These are phyloP conservation scores for Leccinum solheimii DNA, from an alignment of 1,284 basidiomycete genomes.

Conservation along the genomic window DNA sequence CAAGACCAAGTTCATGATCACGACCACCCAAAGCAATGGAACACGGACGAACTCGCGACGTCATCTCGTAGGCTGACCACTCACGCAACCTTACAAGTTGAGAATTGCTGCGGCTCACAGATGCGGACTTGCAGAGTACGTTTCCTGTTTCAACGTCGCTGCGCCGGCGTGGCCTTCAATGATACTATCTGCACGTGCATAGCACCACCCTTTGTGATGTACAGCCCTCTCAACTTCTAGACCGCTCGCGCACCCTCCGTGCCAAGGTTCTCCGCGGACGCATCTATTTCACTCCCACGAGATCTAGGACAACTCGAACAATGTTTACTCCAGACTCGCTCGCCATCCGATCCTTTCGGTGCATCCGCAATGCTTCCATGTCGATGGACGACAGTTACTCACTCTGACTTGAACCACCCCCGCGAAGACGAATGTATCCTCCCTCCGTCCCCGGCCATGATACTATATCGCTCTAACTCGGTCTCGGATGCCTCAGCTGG, in stretches of 20 bases:
- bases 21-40: constrained; percentile 30
- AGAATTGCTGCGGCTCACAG: constrained; percentile 29
- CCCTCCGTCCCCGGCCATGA: constrained; percentile 18
- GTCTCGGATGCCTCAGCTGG: constrained; percentile 28
- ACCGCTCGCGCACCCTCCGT: constrained; percentile 28
- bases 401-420: not conserved
- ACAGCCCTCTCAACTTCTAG: constrained; percentile 21
- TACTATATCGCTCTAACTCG: constrained; percentile 28
- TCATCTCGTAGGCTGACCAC: constrained; percentile 17
- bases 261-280: constrained; percentile 25
- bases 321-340: constrained; percentile 3
- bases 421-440: not conserved
- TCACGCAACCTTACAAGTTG: constrained; percentile 28
- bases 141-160: not conserved
- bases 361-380: constrained; percentile 15
- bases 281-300: constrained; percentile 24
- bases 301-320: constrained; percentile 14
- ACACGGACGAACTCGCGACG: constrained; percentile 23
- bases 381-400: constrained; percentile 27
- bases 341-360: constrained; percentile 11
- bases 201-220: constrained; percentile 26
- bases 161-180: not conserved
- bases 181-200: not conserved
- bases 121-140: constrained; percentile 27
- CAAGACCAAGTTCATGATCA: not conserved